These are phyloP conservation scores for Cordyceps javanica DNA, from an alignment of 2,329 filamentous ascomycete genomes.

Conservation along the genomic window DNA sequence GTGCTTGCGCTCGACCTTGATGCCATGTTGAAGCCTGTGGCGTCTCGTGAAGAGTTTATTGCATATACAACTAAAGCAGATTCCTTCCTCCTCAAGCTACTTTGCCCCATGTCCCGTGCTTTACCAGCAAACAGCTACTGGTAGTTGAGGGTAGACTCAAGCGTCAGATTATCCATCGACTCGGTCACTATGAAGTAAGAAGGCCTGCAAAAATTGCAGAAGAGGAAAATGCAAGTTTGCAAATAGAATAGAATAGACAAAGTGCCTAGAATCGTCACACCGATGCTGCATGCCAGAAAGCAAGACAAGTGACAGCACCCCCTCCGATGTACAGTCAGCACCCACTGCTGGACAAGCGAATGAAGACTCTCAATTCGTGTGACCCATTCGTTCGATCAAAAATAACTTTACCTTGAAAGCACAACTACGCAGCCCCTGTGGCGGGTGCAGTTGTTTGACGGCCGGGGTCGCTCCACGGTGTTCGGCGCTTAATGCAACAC, in stretches of 20 bases:
- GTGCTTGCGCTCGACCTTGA: neutral
- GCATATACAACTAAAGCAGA: no score
- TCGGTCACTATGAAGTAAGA: no score
- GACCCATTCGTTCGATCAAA: neutral
- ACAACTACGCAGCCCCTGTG: neutral
- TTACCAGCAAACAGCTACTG: no score
- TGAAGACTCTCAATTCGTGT: neutral
- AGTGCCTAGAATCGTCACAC: neutral
- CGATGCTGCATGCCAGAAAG: neutral
- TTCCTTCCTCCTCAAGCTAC: no score
- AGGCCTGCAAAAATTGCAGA: no score
- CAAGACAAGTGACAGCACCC: neutral
- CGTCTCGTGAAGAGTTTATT: no score
- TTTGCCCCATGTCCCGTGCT: no score
- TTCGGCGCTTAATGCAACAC: slow-evolving; percentile 9
- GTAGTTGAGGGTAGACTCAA: no score
- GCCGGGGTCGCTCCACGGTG: neutral
- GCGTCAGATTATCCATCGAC: no score
- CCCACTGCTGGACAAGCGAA: neutral
- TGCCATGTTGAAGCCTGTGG: no score
- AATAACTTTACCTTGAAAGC: neutral
- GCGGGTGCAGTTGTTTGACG: neutral
- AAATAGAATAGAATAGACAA: no score
- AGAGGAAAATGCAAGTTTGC: no score
- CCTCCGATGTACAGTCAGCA: neutral